Evolutionary conservation across 371 early-diverging fungal species (phyloP).

Genomic region (Zopfochytrium polystomum): DNA sequence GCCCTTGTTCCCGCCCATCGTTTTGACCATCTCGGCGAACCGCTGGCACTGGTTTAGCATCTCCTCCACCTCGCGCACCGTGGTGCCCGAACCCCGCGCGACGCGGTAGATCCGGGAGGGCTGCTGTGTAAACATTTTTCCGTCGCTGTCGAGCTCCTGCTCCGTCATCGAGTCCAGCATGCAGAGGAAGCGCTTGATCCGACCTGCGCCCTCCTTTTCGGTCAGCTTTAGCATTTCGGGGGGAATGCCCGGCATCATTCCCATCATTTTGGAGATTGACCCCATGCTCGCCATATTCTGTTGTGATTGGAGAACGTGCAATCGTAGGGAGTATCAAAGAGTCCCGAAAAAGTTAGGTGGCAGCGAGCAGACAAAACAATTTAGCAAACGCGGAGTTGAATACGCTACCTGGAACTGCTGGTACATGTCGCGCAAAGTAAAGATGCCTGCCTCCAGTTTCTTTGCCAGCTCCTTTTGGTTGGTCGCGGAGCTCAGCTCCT

Average conservation of each 20-base stretch:
- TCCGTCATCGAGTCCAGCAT: slow-evolving; percentile 98
- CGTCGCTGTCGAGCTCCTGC: slow-evolving; percentile 89
- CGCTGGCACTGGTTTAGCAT: slow-evolving; percentile 77
- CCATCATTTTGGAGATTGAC: slow-evolving; percentile 92
- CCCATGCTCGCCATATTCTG: slow-evolving; percentile 86
- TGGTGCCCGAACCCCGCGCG: slow-evolving; percentile 88
- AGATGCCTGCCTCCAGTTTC: slow-evolving; percentile 87
- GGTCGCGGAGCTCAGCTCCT: slow-evolving; percentile 80
- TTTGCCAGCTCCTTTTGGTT: slow-evolving; percentile 90
- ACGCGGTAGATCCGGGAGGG: slow-evolving; percentile 81
- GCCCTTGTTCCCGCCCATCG: slow-evolving; percentile 86
- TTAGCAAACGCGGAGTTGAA: too few relatives aligned
- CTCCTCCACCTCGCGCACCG: slow-evolving; percentile 81
- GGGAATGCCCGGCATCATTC: slow-evolving; percentile 94
- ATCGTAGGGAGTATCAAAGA: too few relatives aligned
- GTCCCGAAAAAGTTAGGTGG: too few relatives aligned
- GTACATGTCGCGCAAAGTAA: slow-evolving; percentile 96
- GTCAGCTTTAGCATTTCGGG: slow-evolving; percentile 73
- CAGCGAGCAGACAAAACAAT: too few relatives aligned
- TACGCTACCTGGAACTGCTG: slow-evolving; percentile 81
- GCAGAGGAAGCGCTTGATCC: slow-evolving; percentile 85
- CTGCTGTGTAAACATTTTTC: slow-evolving; percentile 77
- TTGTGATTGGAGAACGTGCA: too few relatives aligned
- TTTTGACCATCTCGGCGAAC: slow-evolving; percentile 93
- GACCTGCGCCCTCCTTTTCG: slow-evolving; percentile 74